phyloP scores from a whole-genome alignment of 176 grass and related monocot species.

The Pontederia paniculata region DNA sequence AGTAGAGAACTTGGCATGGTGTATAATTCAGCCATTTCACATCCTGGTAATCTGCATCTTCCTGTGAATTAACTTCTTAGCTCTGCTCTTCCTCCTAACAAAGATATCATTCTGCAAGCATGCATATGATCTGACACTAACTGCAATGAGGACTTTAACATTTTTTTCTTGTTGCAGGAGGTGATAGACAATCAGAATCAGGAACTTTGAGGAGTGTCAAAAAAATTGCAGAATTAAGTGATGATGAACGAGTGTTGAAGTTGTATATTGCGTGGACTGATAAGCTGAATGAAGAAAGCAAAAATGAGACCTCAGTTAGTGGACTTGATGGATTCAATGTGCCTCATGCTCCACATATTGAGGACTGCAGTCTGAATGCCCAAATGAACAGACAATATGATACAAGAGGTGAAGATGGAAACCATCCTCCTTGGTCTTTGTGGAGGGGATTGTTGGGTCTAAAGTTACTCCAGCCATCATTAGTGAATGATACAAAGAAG shows the following conservation, averaged over 20 bases:
- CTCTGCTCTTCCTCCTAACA: neutral
- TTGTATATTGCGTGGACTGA: slow-evolving; percentile 38
- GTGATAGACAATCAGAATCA: too few relatives aligned
- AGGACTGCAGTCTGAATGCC: slow-evolving; percentile 31
- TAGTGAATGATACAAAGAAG: slow-evolving; percentile 13
- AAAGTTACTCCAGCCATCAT: slow-evolving; percentile 11
- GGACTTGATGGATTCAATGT: neutral
- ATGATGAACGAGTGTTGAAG: slow-evolving; percentile 8
- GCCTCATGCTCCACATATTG: slow-evolving; percentile 41
- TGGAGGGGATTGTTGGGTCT: slow-evolving; percentile 40
- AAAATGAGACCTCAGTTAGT: neutral
- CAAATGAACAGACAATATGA: slow-evolving; percentile 29
- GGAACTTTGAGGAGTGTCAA: neutral
- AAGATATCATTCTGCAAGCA: too few relatives aligned
- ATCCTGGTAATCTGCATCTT: slow-evolving; percentile 21
- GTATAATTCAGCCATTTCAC: slow-evolving; percentile 20
- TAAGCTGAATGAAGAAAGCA: slow-evolving; percentile 15
- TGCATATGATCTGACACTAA: too few relatives aligned
- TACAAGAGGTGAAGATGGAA: neutral
- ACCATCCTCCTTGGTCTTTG: slow-evolving; percentile 42
- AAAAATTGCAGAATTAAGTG: neutral
- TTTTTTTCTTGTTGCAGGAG: slow-evolving; percentile 15
- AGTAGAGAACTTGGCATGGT: neutral
- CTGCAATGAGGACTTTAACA: slow-evolving; percentile 5
- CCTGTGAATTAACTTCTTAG: neutral